These are phyloP conservation scores for Annulohypoxylon moriforme DNA, from an alignment of 495 filamentous ascomycete species.

Conservation along the genomic window DNA sequence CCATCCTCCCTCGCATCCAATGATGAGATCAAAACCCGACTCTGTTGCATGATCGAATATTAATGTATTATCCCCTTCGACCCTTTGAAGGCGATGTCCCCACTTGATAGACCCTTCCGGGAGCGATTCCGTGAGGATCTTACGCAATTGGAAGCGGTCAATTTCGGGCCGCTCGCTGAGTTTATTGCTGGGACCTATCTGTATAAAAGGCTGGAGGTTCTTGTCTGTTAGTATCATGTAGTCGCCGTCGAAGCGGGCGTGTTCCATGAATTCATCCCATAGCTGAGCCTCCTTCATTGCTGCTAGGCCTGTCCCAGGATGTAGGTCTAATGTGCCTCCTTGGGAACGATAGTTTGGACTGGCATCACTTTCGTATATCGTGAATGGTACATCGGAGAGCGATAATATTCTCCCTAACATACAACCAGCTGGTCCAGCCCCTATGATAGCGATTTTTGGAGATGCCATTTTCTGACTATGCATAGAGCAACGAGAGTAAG, in stretches of 20 bases:
- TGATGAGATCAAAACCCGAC: conserved; percentile 54
- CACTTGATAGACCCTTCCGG: conserved; percentile 61
- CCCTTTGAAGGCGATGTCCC: conserved; percentile 55
- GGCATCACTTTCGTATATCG: conserved; percentile 62
- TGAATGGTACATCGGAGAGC: conserved; percentile 52
- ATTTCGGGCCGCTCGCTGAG: conserved; percentile 56
- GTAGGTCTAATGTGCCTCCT: conserved; percentile 68
- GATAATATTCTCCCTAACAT: conserved; percentile 66
- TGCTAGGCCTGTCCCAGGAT: conserved; percentile 59
- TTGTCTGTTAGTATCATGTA: conserved; percentile 57
- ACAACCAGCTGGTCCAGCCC: conserved; percentile 66
- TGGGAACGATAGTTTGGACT: conserved; percentile 55
- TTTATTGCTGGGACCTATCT: conserved; percentile 37
- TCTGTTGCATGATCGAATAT: conserved; percentile 38
- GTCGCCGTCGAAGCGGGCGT: conserved; percentile 61
- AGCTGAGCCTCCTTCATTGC: conserved; percentile 65
- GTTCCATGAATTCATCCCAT: conserved; percentile 56
- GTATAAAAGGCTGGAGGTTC: conserved; percentile 41
- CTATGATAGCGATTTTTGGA: conserved; percentile 66
- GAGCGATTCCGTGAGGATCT: conserved; percentile 52
- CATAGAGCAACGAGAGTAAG: neutral
- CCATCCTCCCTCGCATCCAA: conserved; percentile 62
- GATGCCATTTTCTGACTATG: conserved; percentile 30
- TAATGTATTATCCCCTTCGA: conserved; percentile 43
- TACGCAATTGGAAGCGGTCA: conserved; percentile 52